These are phyloP conservation scores for Colletotrichum phormii DNA, from an alignment of 2,329 filamentous ascomycete species.

Conservation along the genomic window DNA sequence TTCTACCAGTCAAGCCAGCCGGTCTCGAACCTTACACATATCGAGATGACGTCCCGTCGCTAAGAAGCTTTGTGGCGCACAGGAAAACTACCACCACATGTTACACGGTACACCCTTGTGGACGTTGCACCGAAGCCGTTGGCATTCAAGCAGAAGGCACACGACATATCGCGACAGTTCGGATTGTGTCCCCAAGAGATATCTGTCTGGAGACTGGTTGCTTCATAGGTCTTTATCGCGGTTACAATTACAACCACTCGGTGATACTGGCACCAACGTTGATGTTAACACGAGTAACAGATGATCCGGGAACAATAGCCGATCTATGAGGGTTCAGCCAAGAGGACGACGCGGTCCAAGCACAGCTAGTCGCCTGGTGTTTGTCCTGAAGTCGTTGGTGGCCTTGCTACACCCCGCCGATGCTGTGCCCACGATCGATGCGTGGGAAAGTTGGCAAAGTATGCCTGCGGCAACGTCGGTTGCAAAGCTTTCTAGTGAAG, in stretches of 20 bases:
- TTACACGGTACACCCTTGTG: not conserved
- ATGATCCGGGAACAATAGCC: no score
- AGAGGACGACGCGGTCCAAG: not conserved
- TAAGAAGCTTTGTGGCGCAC: not conserved
- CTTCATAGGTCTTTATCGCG: not conserved
- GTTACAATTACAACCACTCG: not conserved
- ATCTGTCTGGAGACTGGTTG: not conserved
- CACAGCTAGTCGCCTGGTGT: not conserved
- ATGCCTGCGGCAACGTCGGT: no score
- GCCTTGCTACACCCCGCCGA: not conserved
- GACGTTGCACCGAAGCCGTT: not conserved
- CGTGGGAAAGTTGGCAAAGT: no score
- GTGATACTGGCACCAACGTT: not conserved
- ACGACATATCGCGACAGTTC: not conserved
- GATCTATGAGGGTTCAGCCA: not conserved
- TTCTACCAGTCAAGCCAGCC: not conserved
- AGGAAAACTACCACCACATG: constrained; percentile 6
- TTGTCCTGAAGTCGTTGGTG: not conserved
- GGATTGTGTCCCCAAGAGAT: not conserved
- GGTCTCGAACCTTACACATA: not conserved
- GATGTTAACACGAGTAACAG: no score
- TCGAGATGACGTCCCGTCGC: not conserved
- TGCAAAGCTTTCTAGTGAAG: no score
- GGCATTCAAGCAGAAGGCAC: not conserved
- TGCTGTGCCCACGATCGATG: not conserved